Evolutionary conservation across 495 filamentous ascomycete genomes (phyloP), one percentile per base, ranked within the genome.

Genomic region (Pseudomonodictys pantanalensis): DNA sequence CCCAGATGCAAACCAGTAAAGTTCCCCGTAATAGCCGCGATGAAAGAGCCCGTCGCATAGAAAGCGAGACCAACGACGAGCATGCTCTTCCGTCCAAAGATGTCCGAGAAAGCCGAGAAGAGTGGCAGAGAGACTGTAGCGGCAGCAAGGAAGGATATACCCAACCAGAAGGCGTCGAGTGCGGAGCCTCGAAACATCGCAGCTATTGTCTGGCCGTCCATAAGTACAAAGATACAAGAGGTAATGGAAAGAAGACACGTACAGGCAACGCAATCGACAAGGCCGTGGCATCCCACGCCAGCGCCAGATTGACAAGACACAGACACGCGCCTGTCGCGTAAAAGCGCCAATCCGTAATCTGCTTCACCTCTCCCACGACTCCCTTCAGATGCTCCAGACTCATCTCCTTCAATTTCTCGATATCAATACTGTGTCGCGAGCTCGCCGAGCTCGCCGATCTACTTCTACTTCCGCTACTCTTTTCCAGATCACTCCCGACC

Each of bases 221-320:
- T 63, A 22, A 50, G 32, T 2, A 32, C n/a, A 9, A 22, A n/a
- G 6, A 11, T 25, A 8, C 41, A 1, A 30, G 41, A 22, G 4
- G 18, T 5, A 30, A 25, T n/a, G 10, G 1, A 17, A 24, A 10
- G 6, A 45, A 60, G 5, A 60, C 7, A 70, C 76, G 44, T 69
- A 85, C 82, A 2, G 87, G 87, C 32, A 91, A 65, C 2, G 87
- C 87, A 30, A 90, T 84, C 8, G 82, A 82, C 3, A 90, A 73
- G 3, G 82, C 86, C 3, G 87, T 90, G 0, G 83, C 84, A 71
- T 91, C 88, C 30, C 90, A 73, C 22, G 88, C 86, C 3, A 79
- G 82, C 71, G 85, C 83, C n/a, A 90, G 72, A 0, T 83, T 81
- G 22, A 90, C 72, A 1, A 85, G 73, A 24, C 76, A 75, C 44